Percentiles rank a stretch among this genome's conserved stretches.
Conservation (phyloP, 176 grass and related monocot species). For the Zoysia japonica region DNA sequence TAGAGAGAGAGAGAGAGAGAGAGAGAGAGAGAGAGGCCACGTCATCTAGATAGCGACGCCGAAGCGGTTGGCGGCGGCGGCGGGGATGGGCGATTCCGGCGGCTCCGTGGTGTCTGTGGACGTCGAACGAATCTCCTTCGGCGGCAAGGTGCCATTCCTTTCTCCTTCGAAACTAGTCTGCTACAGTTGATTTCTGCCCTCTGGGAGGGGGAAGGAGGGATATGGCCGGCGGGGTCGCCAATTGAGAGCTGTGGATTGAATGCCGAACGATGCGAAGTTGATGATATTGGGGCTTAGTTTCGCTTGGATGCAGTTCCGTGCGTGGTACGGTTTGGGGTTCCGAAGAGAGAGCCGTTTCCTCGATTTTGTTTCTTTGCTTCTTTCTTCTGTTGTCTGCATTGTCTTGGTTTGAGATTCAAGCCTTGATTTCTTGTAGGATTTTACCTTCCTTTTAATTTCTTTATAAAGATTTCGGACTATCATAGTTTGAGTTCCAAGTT, state of each 20-base stretch:
- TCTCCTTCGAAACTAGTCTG: not conserved
- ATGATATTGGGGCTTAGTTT: constrained; percentile 28
- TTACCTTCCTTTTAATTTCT: not conserved
- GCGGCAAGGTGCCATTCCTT: constrained; percentile 71
- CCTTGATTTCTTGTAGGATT: constrained; percentile 15
- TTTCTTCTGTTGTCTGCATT: constrained; percentile 28
- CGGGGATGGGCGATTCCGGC: constrained; percentile 80
- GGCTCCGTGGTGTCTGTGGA: constrained; percentile 78
- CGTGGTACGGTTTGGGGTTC: not conserved
- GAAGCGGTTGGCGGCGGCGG: constrained; percentile 25
- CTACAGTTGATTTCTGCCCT: constrained; percentile 11
- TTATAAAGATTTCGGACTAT: not conserved
- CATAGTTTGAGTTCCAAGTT: constrained; percentile 2
- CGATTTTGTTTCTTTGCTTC: not conserved
- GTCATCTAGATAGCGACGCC: constrained; percentile 5
- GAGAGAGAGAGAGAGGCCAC: not conserved
- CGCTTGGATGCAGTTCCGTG: not conserved
- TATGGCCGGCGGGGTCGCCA: not conserved
- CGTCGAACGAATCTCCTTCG: constrained; percentile 92
- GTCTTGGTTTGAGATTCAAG: constrained; percentile 35
- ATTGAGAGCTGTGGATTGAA: constrained; percentile 11
- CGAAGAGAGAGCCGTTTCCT: not conserved
- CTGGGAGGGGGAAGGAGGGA: not conserved
- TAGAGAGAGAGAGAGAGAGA: constrained; percentile 6
- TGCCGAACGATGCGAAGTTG: constrained; percentile 2